A percentile compares a stretch with the other conserved stretches of the same genome.
phyloP scores from a whole-genome alignment of 2,329 filamentous ascomycete species.

The Fusarium domesticum region DNA sequence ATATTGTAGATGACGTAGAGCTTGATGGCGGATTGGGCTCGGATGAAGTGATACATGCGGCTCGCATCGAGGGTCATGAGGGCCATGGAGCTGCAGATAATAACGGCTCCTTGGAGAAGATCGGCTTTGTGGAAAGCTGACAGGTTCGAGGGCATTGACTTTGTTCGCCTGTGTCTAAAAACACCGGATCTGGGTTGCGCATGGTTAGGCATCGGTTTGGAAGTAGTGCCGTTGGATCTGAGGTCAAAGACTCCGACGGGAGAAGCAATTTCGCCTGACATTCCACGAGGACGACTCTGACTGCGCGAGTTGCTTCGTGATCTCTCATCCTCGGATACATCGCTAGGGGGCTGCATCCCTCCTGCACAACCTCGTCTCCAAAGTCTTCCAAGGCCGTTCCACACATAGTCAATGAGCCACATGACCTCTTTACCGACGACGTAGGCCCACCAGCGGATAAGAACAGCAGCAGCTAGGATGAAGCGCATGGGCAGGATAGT shows the following conservation, averaged over 20 bases:
- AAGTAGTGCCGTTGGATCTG: constrained; percentile 13
- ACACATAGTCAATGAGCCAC: constrained; percentile 74
- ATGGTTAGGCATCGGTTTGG: constrained; percentile 15
- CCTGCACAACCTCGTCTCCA: constrained; percentile 59
- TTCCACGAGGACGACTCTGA: constrained; percentile 36
- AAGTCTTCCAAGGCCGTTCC: constrained; percentile 73
- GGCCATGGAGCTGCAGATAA: constrained; percentile 79
- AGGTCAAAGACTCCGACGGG: constrained; percentile 8
- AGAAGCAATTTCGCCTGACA: constrained; percentile 14
- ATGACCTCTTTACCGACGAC: constrained; percentile 67
- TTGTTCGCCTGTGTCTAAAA: constrained; percentile 67
- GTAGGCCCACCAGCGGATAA: constrained; percentile 75
- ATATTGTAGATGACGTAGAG: constrained; percentile 99
- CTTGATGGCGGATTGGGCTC: constrained; percentile 94
- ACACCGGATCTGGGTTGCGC: constrained; percentile 33
- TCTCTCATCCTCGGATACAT: constrained; percentile 36
- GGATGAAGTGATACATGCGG: constrained; percentile 96
- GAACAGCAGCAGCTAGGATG: constrained; percentile 70
- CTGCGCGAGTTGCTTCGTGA: constrained; percentile 42
- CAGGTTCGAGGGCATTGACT: constrained; percentile 80
- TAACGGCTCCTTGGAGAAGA: constrained; percentile 83
- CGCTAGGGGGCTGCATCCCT: constrained; percentile 37
- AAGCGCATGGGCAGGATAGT: constrained; percentile 93
- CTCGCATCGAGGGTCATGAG: constrained; percentile 92
- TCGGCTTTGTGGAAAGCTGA: constrained; percentile 93